Base-by-base conservation (phyloP, 768 basidiomycete genomes). In the Fomitopsis serialis region DNA sequence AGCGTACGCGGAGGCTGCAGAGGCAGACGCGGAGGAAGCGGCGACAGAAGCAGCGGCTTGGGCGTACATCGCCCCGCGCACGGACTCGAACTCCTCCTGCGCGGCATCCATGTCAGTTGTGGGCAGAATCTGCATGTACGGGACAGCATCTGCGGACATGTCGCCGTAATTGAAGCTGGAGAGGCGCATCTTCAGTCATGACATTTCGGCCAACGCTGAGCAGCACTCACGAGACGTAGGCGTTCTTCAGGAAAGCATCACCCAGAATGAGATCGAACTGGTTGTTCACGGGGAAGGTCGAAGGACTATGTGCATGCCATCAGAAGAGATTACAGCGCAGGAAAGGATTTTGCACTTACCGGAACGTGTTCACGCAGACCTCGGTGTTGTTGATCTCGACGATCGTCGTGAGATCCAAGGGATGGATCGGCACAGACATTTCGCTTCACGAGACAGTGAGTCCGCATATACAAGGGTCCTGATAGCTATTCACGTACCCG, bases 221-320 rank as follows among this genome's bases (percentile, higher is more conserved):
- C 19, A 42, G 23, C n/a, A 57, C 65, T 57, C 55, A 72, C 62
- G 68, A 55, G 6, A 59, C 57, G 53, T 72, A 72, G 45, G 66
- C 65, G 51, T 68, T 70, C 45, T 69, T 66, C 34, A 72, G 59
- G 63, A 72, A 67, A 19, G 65, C 59, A 54, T 68, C 68, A 11
- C 71, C 70, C 36, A 70, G 58, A 44, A 71, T 60, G 27, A 68
- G 55, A 53, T 69, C 70, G 36, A 56, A 58, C 25, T 48, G 42
- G 11, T 55, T 52, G 42, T 60, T 58, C 9, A 60, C 58, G 23
- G 57, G 54, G 45, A 57, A 42, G 50, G 44, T 44, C 2, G 48
- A 48, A 52, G 62, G 24, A 48, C 58, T 54, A 32, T 13, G 22
- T 8, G 32, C 29, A n/a, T 32, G 34, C 13, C 47, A 22, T 48